Conservation (phyloP, 805 yeast genomes). For the Scheffersomyces ergatensis region DNA sequence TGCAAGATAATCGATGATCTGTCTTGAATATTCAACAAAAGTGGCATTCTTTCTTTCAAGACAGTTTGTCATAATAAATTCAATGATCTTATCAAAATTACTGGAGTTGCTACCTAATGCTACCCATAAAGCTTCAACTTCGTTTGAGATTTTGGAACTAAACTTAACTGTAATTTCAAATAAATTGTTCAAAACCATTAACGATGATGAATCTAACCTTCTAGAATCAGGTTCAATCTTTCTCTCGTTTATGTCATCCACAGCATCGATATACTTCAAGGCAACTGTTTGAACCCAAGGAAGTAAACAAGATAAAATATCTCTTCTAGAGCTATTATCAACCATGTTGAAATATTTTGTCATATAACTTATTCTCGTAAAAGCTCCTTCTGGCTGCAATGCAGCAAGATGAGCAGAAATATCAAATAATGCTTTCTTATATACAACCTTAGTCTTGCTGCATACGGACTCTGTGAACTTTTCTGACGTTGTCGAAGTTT, state of each 20-base stretch:
- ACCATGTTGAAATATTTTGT: slow-evolving; percentile 62
- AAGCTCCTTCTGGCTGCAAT: slow-evolving; percentile 49
- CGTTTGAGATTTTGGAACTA: slow-evolving; percentile 73
- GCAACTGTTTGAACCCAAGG: slow-evolving; percentile 94
- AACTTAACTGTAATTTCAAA: slow-evolving; percentile 82
- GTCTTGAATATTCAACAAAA: slow-evolving; percentile 77
- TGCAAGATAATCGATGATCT: slow-evolving; percentile 76
- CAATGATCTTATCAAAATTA: slow-evolving; percentile 72
- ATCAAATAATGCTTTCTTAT: slow-evolving; percentile 80
- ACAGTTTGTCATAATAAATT: slow-evolving; percentile 66
- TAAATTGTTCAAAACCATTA: slow-evolving; percentile 76
- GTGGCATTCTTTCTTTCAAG: slow-evolving; percentile 66
- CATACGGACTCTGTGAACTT: slow-evolving; percentile 68
- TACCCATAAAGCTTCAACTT: slow-evolving; percentile 93
- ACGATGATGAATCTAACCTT: slow-evolving; percentile 25
- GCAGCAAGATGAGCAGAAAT: slow-evolving; percentile 71
- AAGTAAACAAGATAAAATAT: slow-evolving; percentile 71
- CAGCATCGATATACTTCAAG: slow-evolving; percentile 32
- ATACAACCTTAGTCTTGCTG: slow-evolving; percentile 76
- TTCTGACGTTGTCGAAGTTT: slow-evolving; percentile 47
- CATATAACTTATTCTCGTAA: slow-evolving; percentile 65
- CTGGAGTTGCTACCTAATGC: slow-evolving; percentile 74
- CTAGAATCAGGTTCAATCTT: not conserved
- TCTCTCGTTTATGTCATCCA: slow-evolving; percentile 5
- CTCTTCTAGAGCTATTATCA: slow-evolving; percentile 64